Conservation (phyloP, 2,329 filamentous ascomycete genomes). For the Venturia oleaginea region DNA sequence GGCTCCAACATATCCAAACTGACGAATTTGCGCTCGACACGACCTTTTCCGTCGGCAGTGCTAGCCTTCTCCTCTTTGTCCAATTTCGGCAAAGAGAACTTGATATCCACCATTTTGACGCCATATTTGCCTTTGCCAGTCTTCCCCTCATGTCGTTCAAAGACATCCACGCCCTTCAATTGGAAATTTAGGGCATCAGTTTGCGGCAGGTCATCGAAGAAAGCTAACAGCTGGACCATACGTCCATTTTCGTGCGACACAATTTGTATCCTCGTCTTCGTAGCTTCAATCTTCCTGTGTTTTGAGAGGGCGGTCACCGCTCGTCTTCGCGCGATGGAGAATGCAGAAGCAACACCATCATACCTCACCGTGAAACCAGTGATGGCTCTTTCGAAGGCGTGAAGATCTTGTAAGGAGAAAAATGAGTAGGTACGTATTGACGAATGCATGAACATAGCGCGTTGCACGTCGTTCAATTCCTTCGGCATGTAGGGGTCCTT, state of each 20-base stretch:
- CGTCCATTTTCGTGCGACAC: conserved; percentile 49
- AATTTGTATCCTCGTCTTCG: conserved; percentile 69
- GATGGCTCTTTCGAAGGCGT: conserved; percentile 67
- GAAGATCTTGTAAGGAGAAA: conserved; percentile 47
- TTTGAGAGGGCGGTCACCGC: conserved; percentile 76
- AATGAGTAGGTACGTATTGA: conserved; percentile 60
- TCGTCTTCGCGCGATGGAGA: conserved; percentile 72
- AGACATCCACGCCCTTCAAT: conserved; percentile 74
- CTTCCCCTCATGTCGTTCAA: conserved; percentile 49
- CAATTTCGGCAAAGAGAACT: conserved; percentile 66
- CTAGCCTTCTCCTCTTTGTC: conserved; percentile 36
- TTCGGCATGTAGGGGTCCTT: conserved; percentile 38
- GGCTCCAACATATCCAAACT: conserved; percentile 83
- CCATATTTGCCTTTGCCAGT: conserved; percentile 48
- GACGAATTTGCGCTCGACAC: conserved; percentile 63
- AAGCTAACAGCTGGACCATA: conserved; percentile 68
- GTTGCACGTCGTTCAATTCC: conserved; percentile 55
- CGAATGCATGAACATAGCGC: conserved; percentile 45
- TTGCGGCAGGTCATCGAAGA: conserved; percentile 81
- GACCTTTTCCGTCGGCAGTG: conserved; percentile 44
- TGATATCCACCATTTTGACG: conserved; percentile 77
- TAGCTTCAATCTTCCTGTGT: conserved; percentile 74
- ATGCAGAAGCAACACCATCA: conserved; percentile 52
- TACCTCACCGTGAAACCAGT: conserved; percentile 65
- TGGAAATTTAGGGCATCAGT: conserved; percentile 84